Percentiles rank a stretch among this genome's conserved stretches.
phyloP scores from a whole-genome alignment of 805 yeast species.

The Phaffomyces antillensis region DNA sequence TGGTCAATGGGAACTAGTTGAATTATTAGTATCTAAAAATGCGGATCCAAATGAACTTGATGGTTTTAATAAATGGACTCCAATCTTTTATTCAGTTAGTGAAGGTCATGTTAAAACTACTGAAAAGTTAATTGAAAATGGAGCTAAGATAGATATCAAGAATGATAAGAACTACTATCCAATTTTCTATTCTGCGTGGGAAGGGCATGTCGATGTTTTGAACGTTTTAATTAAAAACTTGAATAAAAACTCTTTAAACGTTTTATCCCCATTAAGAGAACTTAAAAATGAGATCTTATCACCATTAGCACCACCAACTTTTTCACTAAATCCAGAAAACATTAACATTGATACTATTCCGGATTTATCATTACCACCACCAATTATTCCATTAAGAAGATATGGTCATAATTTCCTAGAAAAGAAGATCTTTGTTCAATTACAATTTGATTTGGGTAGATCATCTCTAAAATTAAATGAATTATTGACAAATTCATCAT shows the following conservation, averaged over 20 bases:
- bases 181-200: constrained; percentile 85
- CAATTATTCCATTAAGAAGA: constrained; percentile 85
- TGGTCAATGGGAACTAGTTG: constrained; percentile 66
- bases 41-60: constrained; percentile 74
- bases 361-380: constrained; percentile 89
- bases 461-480: constrained; percentile 41
- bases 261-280: constrained; percentile 21
- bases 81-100: constrained; percentile 82
- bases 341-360: constrained; percentile 69
- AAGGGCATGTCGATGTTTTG: constrained; percentile 81
- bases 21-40: constrained; percentile 62
- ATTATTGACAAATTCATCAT: constrained; percentile 19
- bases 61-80: constrained; percentile 89
- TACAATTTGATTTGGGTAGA: constrained; percentile 50
- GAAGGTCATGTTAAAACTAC: constrained; percentile 76
- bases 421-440: constrained; percentile 76
- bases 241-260: constrained; percentile 12
- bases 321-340: constrained; percentile 22
- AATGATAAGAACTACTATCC: constrained; percentile 83
- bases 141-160: constrained; percentile 59
- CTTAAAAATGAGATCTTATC: constrained; percentile 4
- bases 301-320: constrained; percentile 17
- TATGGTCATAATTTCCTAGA: constrained; percentile 96
- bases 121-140: constrained; percentile 57
- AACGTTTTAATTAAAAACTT: constrained; percentile 49